These are phyloP conservation scores for Marasmius tenuissimus DNA, from an alignment of 1,284 basidiomycete genomes.

Conservation along the genomic window DNA sequence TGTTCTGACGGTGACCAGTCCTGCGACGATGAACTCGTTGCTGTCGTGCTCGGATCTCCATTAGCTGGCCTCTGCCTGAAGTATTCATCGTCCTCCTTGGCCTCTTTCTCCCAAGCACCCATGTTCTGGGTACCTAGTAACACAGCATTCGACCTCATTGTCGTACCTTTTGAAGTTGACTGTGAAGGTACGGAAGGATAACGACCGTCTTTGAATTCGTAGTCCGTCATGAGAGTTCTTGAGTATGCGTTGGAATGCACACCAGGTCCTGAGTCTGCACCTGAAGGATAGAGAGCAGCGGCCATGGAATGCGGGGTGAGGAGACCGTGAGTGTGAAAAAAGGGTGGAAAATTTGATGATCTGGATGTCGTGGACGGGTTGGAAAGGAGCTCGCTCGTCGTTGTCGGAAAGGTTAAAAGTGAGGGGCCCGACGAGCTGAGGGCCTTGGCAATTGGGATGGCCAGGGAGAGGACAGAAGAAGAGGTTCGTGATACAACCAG, in stretches of 20 bases:
- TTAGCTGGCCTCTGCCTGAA: not conserved
- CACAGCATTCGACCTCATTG: slow-evolving; percentile 26
- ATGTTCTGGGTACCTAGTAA: slow-evolving; percentile 14
- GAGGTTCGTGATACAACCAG: not conserved
- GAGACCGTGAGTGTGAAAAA: not conserved
- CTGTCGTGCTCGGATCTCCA: not conserved
- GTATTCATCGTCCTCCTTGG: slow-evolving; percentile 2
- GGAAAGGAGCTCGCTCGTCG: not conserved
- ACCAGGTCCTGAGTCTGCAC: slow-evolving; percentile 36
- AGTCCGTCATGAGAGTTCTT: slow-evolving; percentile 53
- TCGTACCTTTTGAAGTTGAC: slow-evolving; percentile 23
- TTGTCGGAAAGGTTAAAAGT: not conserved
- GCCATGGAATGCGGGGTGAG: slow-evolving; percentile 37
- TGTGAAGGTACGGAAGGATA: slow-evolving; percentile 47
- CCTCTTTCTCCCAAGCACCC: slow-evolving; percentile 19
- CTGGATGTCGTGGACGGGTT: not conserved
- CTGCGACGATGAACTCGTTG: not conserved
- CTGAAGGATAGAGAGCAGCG: slow-evolving; percentile 44
- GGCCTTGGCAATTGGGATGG: too few relatives aligned
- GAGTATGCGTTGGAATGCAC: slow-evolving; percentile 40
- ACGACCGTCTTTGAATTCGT: slow-evolving; percentile 61
- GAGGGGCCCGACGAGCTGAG: not conserved
- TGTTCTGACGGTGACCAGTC: not conserved
- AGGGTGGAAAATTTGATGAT: not conserved
- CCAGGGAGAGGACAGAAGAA: too few relatives aligned